These are phyloP conservation scores for Phoenix roebelenii DNA, from an alignment of 176 grass and related monocot genomes.

Conservation along the genomic window DNA sequence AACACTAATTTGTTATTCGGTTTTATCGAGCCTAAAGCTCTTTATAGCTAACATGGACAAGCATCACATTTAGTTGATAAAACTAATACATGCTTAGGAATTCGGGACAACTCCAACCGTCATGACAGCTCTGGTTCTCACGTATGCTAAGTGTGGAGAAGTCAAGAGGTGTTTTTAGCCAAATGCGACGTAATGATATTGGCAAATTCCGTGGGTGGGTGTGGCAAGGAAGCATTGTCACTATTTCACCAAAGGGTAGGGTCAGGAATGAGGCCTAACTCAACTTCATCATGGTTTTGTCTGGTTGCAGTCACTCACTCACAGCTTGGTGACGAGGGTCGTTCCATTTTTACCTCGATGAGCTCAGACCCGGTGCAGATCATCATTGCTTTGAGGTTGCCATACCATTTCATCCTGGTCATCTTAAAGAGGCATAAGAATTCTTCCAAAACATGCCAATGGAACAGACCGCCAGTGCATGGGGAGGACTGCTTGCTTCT, in stretches of 20 bases:
- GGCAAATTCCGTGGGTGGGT: slow-evolving; percentile 11
- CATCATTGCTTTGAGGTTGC: slow-evolving; percentile 20
- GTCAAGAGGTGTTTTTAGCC: slow-evolving; percentile 2
- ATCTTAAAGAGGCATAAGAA: slow-evolving; percentile 19
- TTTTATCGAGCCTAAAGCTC: too few relatives aligned
- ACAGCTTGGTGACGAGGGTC: slow-evolving; percentile 7
- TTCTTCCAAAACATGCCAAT: slow-evolving; percentile 24
- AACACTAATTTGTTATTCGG: too few relatives aligned
- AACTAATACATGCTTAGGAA: too few relatives aligned
- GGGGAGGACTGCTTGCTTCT: slow-evolving; percentile 19
- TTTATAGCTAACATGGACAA: too few relatives aligned
- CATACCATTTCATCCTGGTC: slow-evolving; percentile 12
- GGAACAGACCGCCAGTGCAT: slow-evolving; percentile 15
- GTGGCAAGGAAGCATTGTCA: slow-evolving; percentile 7
- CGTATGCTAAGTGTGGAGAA: slow-evolving; percentile 15
- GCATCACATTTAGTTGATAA: too few relatives aligned
- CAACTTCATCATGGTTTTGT: slow-evolving; percentile 3
- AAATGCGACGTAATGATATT: slow-evolving; percentile 15
- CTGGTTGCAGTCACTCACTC: slow-evolving; percentile 14
- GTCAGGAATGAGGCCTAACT: slow-evolving; percentile 7
- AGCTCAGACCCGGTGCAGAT: slow-evolving; percentile 3
- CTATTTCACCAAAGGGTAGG: slow-evolving; percentile 4
- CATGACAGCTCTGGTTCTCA: slow-evolving; percentile 2
- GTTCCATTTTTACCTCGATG: slow-evolving; percentile 5
- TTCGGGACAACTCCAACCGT: neutral